Conservation (phyloP, 2,329 filamentous ascomycete species). For the Colletotrichum lentis region DNA sequence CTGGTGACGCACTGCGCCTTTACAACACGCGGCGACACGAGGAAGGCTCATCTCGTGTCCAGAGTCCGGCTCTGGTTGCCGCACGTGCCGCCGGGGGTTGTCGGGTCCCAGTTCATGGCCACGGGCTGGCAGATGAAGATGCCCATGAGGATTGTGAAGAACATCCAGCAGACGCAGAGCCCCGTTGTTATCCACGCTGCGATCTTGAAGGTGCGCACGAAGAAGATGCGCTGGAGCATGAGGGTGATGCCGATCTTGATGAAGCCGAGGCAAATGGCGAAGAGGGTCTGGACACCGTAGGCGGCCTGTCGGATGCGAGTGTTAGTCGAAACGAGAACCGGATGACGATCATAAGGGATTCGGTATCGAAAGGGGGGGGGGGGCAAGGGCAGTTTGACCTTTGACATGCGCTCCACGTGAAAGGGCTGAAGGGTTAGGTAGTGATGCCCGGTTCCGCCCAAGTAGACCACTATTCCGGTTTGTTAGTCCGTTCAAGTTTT, state of each 20-base stretch:
- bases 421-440: conserved; percentile 3
- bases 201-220: not conserved
- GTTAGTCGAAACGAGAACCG: not conserved
- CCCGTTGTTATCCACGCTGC: conserved; percentile 4
- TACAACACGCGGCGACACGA: not conserved
- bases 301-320: not conserved
- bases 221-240: conserved; percentile 23
- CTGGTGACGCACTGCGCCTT: not conserved
- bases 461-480: not conserved
- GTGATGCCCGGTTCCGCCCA: conserved; percentile 6
- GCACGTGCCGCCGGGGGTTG: conserved; percentile 46
- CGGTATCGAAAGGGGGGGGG: not conserved
- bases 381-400: not conserved
- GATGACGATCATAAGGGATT: not conserved
- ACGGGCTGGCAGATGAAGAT: conserved; percentile 48
- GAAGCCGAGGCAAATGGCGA: conserved; percentile 17
- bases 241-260: conserved; percentile 24
- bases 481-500: not conserved
- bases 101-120: conserved; percentile 47
- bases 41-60: not conserved
- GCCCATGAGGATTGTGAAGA: conserved; percentile 10
- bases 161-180: conserved; percentile 13
- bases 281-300: conserved; percentile 11
- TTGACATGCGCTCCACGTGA: conserved; percentile 10
- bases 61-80: conserved; percentile 42